A percentile compares a stretch with the other conserved stretches of the same genome.
Evolutionary conservation across 768 basidiomycete genomes (phyloP).

Genomic region (Podaxis pistillaris): DNA sequence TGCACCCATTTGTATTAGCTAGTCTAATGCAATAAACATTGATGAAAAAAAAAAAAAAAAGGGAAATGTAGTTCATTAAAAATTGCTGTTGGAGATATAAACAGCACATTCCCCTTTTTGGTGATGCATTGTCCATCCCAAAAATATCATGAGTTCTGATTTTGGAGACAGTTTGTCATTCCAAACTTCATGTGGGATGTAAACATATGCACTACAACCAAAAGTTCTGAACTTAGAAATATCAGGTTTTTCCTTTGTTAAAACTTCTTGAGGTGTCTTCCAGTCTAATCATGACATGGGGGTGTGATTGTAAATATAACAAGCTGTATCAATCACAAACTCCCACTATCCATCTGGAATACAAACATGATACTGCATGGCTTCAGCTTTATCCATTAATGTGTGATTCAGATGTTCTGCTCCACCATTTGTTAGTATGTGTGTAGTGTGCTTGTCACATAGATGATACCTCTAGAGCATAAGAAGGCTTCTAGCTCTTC

Average conservation of each 20-base stretch:
- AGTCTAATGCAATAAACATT: too few species aligned
- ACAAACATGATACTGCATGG: constrained; percentile 10
- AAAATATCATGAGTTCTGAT: constrained; percentile 21
- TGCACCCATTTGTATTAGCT: too few species aligned
- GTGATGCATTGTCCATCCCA: constrained; percentile 15
- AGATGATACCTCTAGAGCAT: too few species aligned
- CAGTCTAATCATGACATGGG: constrained; percentile 21
- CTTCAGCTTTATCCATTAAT: constrained; percentile 12
- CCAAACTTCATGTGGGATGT: constrained; percentile 14
- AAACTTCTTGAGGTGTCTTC: constrained; percentile 24
- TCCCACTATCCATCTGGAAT: constrained; percentile 13
- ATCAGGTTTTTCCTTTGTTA: constrained; percentile 21
- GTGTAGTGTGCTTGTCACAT: not conserved
- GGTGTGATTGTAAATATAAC: constrained; percentile 28
- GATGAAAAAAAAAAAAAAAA: too few species aligned
- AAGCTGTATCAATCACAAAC: constrained; percentile 20
- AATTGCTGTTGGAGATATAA: too few species aligned
- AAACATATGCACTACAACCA: constrained; percentile 25
- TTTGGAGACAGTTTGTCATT: constrained; percentile 21
- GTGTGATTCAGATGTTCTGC: constrained; percentile 11
- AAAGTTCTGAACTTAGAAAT: constrained; percentile 25
- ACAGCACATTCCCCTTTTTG: not conserved
- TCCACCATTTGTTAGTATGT: too few species aligned
- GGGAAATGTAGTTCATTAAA: too few species aligned
- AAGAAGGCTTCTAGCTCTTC: too few species aligned